Conservation (phyloP, 1,139 yeast genomes). For the Pichia sp. region DNA sequence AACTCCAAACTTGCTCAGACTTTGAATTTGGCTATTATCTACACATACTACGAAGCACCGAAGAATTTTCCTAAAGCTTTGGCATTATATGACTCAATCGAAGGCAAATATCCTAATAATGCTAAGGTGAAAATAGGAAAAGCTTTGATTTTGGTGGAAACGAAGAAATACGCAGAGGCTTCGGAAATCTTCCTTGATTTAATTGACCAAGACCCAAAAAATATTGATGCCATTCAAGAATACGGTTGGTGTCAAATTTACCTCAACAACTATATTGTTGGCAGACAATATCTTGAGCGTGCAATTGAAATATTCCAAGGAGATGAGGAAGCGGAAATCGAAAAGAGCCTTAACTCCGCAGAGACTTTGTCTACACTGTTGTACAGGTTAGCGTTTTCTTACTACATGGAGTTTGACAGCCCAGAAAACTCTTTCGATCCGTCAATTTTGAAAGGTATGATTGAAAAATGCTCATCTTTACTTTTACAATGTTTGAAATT, state of each 20-base stretch:
- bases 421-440: neutral
- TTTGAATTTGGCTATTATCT: conserved; percentile 67
- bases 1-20: conserved; percentile 58
- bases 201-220: conserved; percentile 46
- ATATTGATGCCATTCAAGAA: conserved; percentile 62
- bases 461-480: conserved; percentile 47
- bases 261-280: conserved; percentile 47
- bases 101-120: conserved; percentile 43
- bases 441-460: neutral
- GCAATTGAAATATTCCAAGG: conserved; percentile 15
- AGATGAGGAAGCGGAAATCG: conserved; percentile 1
- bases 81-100: conserved; percentile 61
- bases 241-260: conserved; percentile 75
- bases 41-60: conserved; percentile 86
- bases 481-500: conserved; percentile 59
- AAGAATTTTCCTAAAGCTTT: conserved; percentile 76
- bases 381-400: conserved; percentile 20
- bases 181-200: conserved; percentile 42
- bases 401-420: conserved; percentile 16
- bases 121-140: conserved; percentile 73
- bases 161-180: conserved; percentile 55
- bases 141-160: conserved; percentile 70
- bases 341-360: conserved; percentile 1
- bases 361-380: conserved; percentile 15
- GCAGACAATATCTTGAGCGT: conserved; percentile 42